Conservation (phyloP, 345 rosid genomes). For the Rhizophora mangle region DNA sequence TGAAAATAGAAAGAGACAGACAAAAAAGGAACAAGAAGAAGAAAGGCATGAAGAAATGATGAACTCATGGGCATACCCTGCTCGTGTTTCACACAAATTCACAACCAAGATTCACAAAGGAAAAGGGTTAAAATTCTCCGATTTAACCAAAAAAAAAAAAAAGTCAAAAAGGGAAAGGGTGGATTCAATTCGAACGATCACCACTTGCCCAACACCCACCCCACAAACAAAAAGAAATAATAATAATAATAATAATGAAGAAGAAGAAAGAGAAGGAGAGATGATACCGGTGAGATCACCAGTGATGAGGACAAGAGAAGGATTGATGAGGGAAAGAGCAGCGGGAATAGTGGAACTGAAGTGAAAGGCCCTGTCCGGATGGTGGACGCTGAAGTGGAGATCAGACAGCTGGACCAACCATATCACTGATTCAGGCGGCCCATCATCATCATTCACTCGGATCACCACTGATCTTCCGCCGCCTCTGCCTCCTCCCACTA, state of each 20-base stretch:
- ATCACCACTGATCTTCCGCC: slow-evolving; percentile 1
- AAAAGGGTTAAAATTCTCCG: no score
- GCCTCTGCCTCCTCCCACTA: not conserved
- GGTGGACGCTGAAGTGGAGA: slow-evolving; percentile 96
- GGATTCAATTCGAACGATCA: no score
- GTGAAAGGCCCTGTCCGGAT: slow-evolving; percentile 75
- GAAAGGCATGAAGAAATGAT: no score
- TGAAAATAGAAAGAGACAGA: no score
- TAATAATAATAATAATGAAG: not conserved
- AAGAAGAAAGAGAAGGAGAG: not conserved
- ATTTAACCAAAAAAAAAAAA: no score
- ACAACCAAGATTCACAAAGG: no score
- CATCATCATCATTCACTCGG: slow-evolving; percentile 51
- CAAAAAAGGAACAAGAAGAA: no score
- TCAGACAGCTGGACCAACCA: slow-evolving; percentile 98
- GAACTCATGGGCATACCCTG: no score
- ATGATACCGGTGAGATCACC: slow-evolving; percentile 90
- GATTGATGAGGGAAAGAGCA: slow-evolving; percentile 71
- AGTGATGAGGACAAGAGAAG: slow-evolving; percentile 80
- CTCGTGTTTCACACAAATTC: no score
- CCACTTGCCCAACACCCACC: no score
- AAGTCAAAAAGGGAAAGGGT: no score
- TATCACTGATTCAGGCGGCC: slow-evolving; percentile 63
- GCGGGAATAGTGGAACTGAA: slow-evolving; percentile 56
- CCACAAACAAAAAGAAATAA: not conserved